Percentiles rank a stretch among this genome's conserved stretches.
These are phyloP conservation scores for Clitoria ternatea DNA, from an alignment of 306 rosid species.

Conservation along the genomic window DNA sequence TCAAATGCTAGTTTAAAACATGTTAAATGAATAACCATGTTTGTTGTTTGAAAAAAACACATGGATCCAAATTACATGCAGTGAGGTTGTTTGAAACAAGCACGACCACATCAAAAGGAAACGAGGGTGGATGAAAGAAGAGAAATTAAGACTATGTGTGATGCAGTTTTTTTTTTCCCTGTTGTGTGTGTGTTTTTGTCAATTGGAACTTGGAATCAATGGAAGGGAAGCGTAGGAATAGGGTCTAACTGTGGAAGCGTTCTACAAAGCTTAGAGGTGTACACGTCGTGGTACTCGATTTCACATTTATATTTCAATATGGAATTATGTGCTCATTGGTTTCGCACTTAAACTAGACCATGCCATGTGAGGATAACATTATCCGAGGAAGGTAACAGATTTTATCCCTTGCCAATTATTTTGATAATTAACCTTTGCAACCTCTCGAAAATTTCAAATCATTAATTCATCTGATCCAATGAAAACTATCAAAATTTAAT, in stretches of 20 bases:
- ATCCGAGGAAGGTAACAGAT: neutral
- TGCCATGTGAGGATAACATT: neutral
- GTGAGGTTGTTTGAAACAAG: neutral
- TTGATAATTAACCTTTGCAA: neutral
- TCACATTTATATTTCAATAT: neutral
- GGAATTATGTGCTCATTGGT: neutral
- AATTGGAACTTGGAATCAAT: too few relatives aligned
- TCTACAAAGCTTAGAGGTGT: slow-evolving; percentile 3
- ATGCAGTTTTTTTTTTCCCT: neutral
- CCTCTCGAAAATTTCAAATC: too few relatives aligned
- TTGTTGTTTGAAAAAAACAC: too few relatives aligned
- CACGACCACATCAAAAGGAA: neutral
- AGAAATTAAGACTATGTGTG: too few relatives aligned
- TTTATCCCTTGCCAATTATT: neutral
- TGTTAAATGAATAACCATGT: too few relatives aligned
- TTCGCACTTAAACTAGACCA: neutral
- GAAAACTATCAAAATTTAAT: too few relatives aligned
- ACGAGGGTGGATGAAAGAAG: neutral
- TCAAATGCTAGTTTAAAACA: too few relatives aligned
- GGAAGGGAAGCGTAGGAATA: slow-evolving; percentile 26
- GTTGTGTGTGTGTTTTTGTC: neutral
- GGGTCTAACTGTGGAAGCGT: slow-evolving; percentile 40
- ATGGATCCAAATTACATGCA: too few relatives aligned
- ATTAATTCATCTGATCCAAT: too few relatives aligned
- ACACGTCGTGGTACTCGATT: neutral